Conservation (phyloP, 495 filamentous ascomycete species). For the Neurospora sublineolata region DNA sequence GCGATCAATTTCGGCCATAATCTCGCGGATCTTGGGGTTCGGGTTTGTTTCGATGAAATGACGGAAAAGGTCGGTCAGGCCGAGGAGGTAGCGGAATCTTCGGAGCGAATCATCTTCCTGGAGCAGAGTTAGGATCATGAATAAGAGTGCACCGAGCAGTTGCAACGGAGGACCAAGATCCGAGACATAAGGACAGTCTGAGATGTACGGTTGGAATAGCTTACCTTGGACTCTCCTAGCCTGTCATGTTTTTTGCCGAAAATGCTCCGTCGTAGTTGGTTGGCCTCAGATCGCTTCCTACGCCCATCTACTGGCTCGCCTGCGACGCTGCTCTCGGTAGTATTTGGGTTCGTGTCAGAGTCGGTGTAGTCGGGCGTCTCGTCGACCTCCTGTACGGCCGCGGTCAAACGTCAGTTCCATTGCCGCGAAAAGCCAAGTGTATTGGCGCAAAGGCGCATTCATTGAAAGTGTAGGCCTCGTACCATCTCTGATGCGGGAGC, state of each 20-base stretch:
- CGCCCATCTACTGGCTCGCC: slow-evolving; percentile 74
- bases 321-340: slow-evolving; percentile 75
- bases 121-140: slow-evolving; percentile 8
- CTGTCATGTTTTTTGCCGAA: slow-evolving; percentile 90
- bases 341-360: slow-evolving; percentile 86
- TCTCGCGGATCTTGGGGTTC: slow-evolving; percentile 78
- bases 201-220: slow-evolving; percentile 2
- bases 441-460: not conserved
- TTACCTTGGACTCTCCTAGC: slow-evolving; percentile 82
- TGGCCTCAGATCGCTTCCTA: slow-evolving; percentile 72
- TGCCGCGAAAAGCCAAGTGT: not conserved
- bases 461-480: slow-evolving; percentile 11
- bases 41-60: slow-evolving; percentile 98
- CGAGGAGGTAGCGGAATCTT: slow-evolving; percentile 89
- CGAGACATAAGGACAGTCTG: not conserved
- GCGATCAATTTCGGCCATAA: slow-evolving; percentile 85
- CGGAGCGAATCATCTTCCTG: slow-evolving; percentile 94
- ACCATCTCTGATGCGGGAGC: slow-evolving; percentile 37
- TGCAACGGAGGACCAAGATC: not conserved
- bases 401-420: slow-evolving; percentile 10
- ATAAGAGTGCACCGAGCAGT: not conserved
- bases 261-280: slow-evolving; percentile 75
- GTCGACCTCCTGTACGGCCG: slow-evolving; percentile 47
- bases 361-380: slow-evolving; percentile 82
- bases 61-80: slow-evolving; percentile 92